These are phyloP conservation scores for Agaricus subrufescens DNA, from an alignment of 768 basidiomycete species.

Conservation along the genomic window DNA sequence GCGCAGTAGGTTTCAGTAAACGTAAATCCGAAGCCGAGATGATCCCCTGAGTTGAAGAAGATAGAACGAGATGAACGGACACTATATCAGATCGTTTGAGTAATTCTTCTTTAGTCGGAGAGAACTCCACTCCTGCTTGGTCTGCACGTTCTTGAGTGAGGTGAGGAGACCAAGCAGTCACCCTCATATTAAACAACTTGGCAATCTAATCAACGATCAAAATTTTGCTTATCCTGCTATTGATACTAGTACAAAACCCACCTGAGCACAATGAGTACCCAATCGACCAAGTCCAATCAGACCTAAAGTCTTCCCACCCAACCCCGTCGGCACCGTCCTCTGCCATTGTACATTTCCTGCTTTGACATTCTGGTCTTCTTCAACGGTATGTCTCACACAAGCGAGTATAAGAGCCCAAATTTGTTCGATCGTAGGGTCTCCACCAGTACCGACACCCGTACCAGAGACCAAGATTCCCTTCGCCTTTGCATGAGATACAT, in stretches of 20 bases:
- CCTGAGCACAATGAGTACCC: slow-evolving; percentile 47
- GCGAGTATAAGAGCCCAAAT: slow-evolving; percentile 61
- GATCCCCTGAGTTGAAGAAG: slow-evolving; percentile 44
- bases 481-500: slow-evolving; percentile 37
- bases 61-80: slow-evolving; percentile 57
- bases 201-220: slow-evolving; percentile 39
- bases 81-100: slow-evolving; percentile 52
- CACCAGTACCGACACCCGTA: slow-evolving; percentile 29
- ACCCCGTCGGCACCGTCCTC: slow-evolving; percentile 40
- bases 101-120: slow-evolving; percentile 47
- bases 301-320: slow-evolving; percentile 53
- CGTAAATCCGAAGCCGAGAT: slow-evolving; percentile 42
- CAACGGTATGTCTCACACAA: slow-evolving; percentile 41
- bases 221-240: neutral
- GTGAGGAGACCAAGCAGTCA: slow-evolving; percentile 63
- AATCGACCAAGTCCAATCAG: slow-evolving; percentile 59
- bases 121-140: slow-evolving; percentile 45
- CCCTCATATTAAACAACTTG: slow-evolving; percentile 53
- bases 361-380: slow-evolving; percentile 47
- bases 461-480: slow-evolving; percentile 52
- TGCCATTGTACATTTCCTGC: slow-evolving; percentile 50
- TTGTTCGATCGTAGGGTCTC: slow-evolving; percentile 54
- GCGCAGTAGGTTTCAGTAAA: slow-evolving; percentile 51
- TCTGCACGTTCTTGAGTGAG: slow-evolving; percentile 53
- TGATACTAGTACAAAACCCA: slow-evolving; percentile 12